phyloP scores from a whole-genome alignment of 2,329 filamentous ascomycete species.

The Colletotrichum coccodes region DNA sequence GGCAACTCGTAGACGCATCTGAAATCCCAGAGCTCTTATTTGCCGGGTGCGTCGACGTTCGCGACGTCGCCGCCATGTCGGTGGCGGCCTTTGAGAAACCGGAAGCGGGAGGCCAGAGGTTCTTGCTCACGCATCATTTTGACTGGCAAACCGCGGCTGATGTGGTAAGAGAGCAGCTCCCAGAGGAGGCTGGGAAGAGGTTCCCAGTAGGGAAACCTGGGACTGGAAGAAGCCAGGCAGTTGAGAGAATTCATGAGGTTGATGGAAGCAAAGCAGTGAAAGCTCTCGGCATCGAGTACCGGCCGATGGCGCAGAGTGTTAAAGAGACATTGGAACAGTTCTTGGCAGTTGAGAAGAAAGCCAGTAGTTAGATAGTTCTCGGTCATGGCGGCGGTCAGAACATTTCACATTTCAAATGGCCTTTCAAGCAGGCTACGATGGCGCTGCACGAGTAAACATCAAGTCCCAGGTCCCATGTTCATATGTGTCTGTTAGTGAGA shows the following conservation, averaged over 20 bases:
- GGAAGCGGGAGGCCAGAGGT: not conserved
- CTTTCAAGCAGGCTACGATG: no score
- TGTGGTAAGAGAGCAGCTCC: not conserved
- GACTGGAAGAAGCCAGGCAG: not conserved
- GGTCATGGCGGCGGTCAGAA: no score
- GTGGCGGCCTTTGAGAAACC: not conserved
- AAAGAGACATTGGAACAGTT: conserved; percentile 45
- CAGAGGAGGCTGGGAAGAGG: not conserved
- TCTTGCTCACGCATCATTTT: not conserved
- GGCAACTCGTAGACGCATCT: conserved; percentile 42
- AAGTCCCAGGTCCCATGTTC: no score
- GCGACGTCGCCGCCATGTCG: conserved; percentile 41
- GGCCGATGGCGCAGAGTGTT: conserved; percentile 44
- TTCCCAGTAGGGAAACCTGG: not conserved
- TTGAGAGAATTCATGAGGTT: conserved; percentile 5
- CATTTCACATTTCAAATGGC: no score
- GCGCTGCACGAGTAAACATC: no score
- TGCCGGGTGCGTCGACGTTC: conserved; percentile 45
- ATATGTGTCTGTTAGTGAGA: no score
- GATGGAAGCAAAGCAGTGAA: conserved; percentile 41
- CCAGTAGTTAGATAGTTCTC: not conserved
- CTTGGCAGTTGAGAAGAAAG: conserved; percentile 36
- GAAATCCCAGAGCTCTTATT: conserved; percentile 33
- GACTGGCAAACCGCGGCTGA: not conserved
- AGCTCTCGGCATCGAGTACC: conserved; percentile 44